Percentiles rank a stretch among this genome's conserved stretches.
phyloP scores from a whole-genome alignment of 441 rosid species.

The Raphanus hybrid region DNA sequence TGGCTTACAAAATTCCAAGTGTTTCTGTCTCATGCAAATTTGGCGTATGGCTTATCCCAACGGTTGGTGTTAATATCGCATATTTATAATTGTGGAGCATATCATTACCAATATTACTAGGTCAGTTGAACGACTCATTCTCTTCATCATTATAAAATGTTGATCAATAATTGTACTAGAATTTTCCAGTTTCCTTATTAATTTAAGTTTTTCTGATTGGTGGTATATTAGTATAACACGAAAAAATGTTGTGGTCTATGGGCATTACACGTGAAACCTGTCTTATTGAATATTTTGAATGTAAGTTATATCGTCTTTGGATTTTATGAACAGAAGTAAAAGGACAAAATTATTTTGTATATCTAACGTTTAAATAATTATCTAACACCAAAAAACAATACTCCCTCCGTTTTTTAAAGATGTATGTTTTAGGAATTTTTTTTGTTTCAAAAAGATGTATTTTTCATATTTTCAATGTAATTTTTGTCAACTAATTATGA shows the following conservation, averaged over 20 bases:
- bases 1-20: slow-evolving; percentile 33
- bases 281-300: no score
- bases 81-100: slow-evolving; percentile 24
- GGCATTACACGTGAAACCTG: no score
- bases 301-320: no score
- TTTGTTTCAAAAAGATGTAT: no score
- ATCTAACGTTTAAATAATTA: slow-evolving; percentile 16
- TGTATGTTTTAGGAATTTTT: no score
- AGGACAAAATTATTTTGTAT: slow-evolving; percentile 31
- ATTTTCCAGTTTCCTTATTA: not conserved
- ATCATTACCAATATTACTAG: slow-evolving; percentile 14
- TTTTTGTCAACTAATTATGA: no score
- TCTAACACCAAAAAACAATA: slow-evolving; percentile 27
- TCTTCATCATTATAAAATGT: not conserved
- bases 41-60: slow-evolving; percentile 32
- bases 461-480: no score
- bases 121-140: slow-evolving; percentile 1
- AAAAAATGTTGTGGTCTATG: no score
- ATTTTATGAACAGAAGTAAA: no score
- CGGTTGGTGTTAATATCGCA: slow-evolving; percentile 27
- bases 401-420: no score
- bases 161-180: not conserved
- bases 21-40: slow-evolving; percentile 42
- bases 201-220: not conserved
- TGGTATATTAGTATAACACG: slow-evolving; percentile 5